Base-by-base conservation (phyloP, 1,284 basidiomycete species). In the Clitocybe nebularis region DNA sequence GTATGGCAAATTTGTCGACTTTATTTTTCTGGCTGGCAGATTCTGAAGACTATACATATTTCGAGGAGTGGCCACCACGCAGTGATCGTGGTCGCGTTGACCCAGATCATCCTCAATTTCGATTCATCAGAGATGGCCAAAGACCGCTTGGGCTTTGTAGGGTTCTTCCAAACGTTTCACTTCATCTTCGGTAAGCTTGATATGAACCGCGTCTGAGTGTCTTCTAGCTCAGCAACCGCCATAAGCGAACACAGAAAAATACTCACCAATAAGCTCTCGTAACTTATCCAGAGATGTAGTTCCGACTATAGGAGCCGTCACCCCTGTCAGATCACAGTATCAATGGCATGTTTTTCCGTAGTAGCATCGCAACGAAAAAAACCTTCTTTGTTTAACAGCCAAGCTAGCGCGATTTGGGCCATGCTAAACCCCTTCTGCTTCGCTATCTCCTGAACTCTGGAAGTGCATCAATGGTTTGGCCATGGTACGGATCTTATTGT, bases 361-460 rank as follows among this genome's bases (percentile, higher is more conserved):
- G n/a, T n/a, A n/a, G n/a, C n/a, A n/a, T 6, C 39, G 19, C 3
- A 22, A 19, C 19, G 7, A 25, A 17, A 19, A 48, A 19, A 37
- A 56, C 64, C 64, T 21, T 68, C 64, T 49, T 66, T 68, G 4
- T 59, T 50, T 39, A 79, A 48, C 8, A 63, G 56, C 80, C 80
- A 84, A n/a, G 79, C 79, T 8, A 80, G 50, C 2, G 77, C 64
- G 14, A 82, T 58, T 51, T 81, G 78, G 1, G 79, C 75, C 80
- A 83, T 84, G 40, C 65, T 70, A 7, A 72, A 52, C 1, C 67
- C 69, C 44, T 60, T 66, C 48, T 73, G 70, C 49, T 73, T 72
- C 2, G 79, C 76, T 26, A 83, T 55, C 45, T 71, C 66, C 51
- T 81, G 73, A 26, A 81, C 71, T 2, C 73, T 71, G 39, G 16